Base-by-base conservation (phyloP, 2,329 filamentous ascomycete species). In the Microsporum audouinii region DNA sequence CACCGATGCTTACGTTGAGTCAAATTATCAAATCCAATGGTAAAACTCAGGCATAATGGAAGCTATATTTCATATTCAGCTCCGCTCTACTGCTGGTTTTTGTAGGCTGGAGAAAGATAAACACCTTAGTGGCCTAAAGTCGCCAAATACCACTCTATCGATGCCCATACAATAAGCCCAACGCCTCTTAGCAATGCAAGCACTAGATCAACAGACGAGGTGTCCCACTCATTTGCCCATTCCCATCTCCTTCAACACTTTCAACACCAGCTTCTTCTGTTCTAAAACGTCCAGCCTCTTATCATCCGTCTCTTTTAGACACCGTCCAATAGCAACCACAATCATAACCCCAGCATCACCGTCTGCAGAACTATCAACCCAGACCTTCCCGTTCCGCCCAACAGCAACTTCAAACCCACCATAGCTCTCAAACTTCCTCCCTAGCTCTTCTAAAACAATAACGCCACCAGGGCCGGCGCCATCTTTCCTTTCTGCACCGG, bases 351-450 rank as follows among this genome's bases (percentile, higher is more conserved):
- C 70, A 61, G 63, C 66, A 34, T 75, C 72, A 64, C 80, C 87
- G 33, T 87, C 88, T 61, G 75, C 73, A 3, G 75, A 74, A 66
- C 88, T 91, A 70, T 92, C 86, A 12, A 97, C 88, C 91, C 94
- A 97, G 27, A 97, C 83, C 72, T 84, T 87, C 45, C 94, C 94
- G 73, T 99, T 99, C 69, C 90, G 84, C 17, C 94, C 94, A 6
- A 96, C 88, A 0, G 92, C 92, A 63, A 95, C 88, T 78, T 99
- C 94, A 72, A 97, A 99, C 23, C 88, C 85, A 23, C 76, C 77
- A 1, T 71, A 66, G 47, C 70, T 69, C 62, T 76, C 74, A 12
- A 96, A 75, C 60, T 89, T 92, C 62, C 86, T 85, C 2, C 87
- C 91, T 12, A 97, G 76, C 70, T 90, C 88, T 65, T 95, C 89